A percentile compares a stretch with the other conserved stretches of the same genome.
These are phyloP conservation scores for Dictyostelium capitatum DNA, from an alignment of 78 protist species.

Conservation along the genomic window DNA sequence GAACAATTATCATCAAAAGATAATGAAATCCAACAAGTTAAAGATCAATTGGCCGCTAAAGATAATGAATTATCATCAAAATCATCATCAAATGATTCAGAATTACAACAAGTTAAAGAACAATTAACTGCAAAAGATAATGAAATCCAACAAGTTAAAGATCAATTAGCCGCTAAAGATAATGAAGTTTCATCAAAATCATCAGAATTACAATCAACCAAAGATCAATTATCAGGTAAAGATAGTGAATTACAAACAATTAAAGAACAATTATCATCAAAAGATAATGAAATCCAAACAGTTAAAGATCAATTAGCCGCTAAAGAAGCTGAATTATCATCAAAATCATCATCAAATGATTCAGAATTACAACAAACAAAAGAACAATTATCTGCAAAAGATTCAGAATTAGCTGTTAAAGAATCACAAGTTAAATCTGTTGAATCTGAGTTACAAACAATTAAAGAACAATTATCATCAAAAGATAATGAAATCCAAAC, in stretches of 20 bases:
- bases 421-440: background rate
- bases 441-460: background rate
- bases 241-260: background rate
- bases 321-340: background rate
- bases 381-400: background rate
- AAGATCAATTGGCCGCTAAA: background rate
- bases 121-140: slow-evolving; percentile 25
- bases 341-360: background rate
- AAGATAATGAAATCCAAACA: background rate
- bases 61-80: background rate
- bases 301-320: background rate
- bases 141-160: background rate
- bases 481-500: slow-evolving; percentile 6
- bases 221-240: slow-evolving; percentile 11
- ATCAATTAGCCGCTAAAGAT: slow-evolving; percentile 1
- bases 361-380: slow-evolving; percentile 5
- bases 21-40: background rate
- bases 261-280: background rate
- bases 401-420: background rate
- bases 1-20: background rate
- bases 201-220: background rate
- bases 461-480: slow-evolving; percentile 15
- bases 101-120: background rate
- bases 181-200: background rate
- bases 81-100: background rate